phyloP scores from a whole-genome alignment of 306 rosid species.

The Rosa multiflora region DNA sequence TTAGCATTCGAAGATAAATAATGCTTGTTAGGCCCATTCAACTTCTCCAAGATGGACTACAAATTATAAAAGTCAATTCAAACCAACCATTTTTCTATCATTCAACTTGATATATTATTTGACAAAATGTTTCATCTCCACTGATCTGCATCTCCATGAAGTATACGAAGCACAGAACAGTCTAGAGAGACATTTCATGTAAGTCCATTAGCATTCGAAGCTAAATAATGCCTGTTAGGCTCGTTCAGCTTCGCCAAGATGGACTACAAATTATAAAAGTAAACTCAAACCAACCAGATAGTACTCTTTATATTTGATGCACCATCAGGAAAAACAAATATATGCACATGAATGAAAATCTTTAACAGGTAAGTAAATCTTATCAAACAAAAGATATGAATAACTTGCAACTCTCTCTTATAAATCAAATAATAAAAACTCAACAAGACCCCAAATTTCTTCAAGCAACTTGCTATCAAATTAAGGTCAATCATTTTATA shows the following conservation, averaged over 20 bases:
- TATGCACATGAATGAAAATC: not conserved
- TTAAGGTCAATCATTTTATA: not conserved
- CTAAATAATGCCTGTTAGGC: constrained; percentile 20
- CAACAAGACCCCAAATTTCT: not conserved
- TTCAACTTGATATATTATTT: not conserved
- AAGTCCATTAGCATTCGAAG: constrained; percentile 43
- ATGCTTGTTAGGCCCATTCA: constrained; percentile 20
- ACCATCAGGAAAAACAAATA: not conserved
- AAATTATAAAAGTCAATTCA: not conserved
- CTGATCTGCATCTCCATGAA: constrained; percentile 42
- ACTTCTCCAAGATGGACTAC: constrained; percentile 41
- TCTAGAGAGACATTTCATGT: constrained; percentile 41
- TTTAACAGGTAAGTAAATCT: not conserved
- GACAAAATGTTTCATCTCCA: constrained; percentile 39
- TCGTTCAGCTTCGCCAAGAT: constrained; percentile 42
- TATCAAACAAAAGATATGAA: not conserved
- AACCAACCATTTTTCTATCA: too few species aligned
- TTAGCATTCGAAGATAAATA: constrained; percentile 37
- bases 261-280: not conserved
- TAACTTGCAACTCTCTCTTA: not conserved
- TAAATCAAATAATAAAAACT: not conserved
- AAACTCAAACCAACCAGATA: not conserved
- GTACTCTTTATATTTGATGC: not conserved
- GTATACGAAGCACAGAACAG: constrained; percentile 42
- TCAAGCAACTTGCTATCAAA: not conserved